These are phyloP conservation scores for Ambrosia trifida DNA, from an alignment of 129 eudicot genomes.

Conservation along the genomic window DNA sequence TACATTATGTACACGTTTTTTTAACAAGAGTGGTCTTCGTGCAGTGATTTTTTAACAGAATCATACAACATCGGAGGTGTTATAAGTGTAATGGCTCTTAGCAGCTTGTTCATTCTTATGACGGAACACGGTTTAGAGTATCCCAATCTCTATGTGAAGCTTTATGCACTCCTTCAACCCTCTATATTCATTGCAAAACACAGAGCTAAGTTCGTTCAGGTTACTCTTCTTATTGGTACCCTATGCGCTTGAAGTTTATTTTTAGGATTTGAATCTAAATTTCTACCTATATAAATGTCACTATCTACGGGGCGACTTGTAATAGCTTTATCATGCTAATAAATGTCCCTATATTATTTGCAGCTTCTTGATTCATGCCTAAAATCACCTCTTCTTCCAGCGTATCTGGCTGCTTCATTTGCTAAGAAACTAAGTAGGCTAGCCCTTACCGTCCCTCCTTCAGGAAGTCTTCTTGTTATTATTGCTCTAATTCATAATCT, in stretches of 20 bases:
- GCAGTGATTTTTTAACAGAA: slow-evolving; percentile 94
- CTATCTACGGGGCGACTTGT: background rate
- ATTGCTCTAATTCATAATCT: slow-evolving; percentile 87
- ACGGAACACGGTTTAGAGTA: slow-evolving; percentile 90
- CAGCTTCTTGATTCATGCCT: slow-evolving; percentile 94
- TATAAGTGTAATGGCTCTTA: slow-evolving; percentile 96
- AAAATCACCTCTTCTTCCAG: slow-evolving; percentile 95
- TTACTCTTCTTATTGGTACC: slow-evolving; percentile 24
- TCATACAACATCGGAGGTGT: slow-evolving; percentile 98
- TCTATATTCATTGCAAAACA: slow-evolving; percentile 92
- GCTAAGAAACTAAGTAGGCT: slow-evolving; percentile 92
- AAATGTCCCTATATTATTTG: slow-evolving; percentile 14
- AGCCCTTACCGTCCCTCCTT: slow-evolving; percentile 75
- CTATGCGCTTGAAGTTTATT: background rate
- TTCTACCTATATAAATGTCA: background rate
- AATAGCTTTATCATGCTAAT: slow-evolving; percentile 9
- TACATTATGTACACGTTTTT: background rate
- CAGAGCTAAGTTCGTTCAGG: slow-evolving; percentile 86
- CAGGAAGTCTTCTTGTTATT: slow-evolving; percentile 72
- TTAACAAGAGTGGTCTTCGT: slow-evolving; percentile 22
- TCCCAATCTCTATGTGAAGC: slow-evolving; percentile 80
- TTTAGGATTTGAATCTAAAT: background rate
- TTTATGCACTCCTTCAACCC: slow-evolving; percentile 78
- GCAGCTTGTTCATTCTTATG: slow-evolving; percentile 83
- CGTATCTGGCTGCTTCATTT: slow-evolving; percentile 87